Evolutionary conservation across 331 rosid genomes (phyloP).

Genomic region (Rosa hybrid): DNA sequence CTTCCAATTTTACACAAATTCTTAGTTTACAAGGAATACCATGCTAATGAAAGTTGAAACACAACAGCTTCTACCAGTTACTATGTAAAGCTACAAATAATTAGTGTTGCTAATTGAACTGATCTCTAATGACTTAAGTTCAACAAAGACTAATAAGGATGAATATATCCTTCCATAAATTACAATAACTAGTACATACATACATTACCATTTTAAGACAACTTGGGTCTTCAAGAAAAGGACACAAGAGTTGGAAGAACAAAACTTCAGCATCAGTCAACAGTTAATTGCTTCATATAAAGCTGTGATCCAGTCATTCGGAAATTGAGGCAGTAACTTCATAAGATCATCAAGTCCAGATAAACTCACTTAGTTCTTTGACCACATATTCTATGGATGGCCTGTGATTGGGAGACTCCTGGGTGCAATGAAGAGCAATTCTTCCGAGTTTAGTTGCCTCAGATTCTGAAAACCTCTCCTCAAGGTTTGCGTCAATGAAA

Average conservation of each 20-base stretch:
- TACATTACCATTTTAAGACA: conserved; percentile 3
- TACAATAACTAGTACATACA: conserved; percentile 11
- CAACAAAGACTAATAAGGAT: conserved; percentile 1
- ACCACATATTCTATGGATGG: conserved; percentile 64
- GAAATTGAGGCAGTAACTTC: conserved; percentile 16
- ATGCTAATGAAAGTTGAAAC: not conserved
- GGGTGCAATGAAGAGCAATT: conserved; percentile 68
- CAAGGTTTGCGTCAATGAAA: conserved; percentile 65
- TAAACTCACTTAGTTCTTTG: conserved; percentile 39
- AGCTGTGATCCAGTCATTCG: not conserved
- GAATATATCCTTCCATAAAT: not conserved
- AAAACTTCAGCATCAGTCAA: conserved; percentile 26
- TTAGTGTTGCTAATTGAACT: not conserved
- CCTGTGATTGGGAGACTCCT: conserved; percentile 54
- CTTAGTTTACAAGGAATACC: conserved; percentile 6
- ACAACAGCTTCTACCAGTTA: not conserved
- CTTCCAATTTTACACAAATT: not conserved
- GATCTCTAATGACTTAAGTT: conserved; percentile 13
- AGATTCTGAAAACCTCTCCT: conserved; percentile 56
- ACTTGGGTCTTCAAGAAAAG: conserved; percentile 8
- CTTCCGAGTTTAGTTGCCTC: conserved; percentile 66
- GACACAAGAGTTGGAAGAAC: conserved; percentile 12
- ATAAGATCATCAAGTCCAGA: conserved; percentile 21
- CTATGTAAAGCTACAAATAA: not conserved
- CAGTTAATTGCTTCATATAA: conserved; percentile 24